Percentiles rank a stretch among this genome's conserved stretches.
Evolutionary conservation across 78 protist genomes (phyloP).

Genomic region (Dictyostelium citrinum): DNA sequence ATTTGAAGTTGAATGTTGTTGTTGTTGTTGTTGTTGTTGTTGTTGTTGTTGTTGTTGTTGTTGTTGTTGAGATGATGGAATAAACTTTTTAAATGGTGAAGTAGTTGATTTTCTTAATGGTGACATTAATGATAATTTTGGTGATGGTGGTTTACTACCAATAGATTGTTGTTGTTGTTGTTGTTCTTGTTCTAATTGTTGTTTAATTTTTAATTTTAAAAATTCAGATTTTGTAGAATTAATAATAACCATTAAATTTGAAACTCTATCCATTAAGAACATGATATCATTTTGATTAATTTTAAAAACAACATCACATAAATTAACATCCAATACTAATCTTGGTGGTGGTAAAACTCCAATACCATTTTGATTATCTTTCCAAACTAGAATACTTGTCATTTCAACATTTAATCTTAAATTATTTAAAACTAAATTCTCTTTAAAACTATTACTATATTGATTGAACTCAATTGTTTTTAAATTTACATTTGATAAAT

Average conservation of each 20-base stretch:
- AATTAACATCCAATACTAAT: not conserved
- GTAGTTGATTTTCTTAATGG: slow-evolving; percentile 39
- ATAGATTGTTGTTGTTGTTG: not conserved
- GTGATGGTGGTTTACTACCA: not conserved
- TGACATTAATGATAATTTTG: slow-evolving; percentile 1
- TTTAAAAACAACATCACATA: not conserved
- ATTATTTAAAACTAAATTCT: not conserved
- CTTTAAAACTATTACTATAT: not conserved
- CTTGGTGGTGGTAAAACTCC: not conserved
- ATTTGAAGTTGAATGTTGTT: not conserved
- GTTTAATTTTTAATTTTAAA: not conserved
- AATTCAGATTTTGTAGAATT: not conserved
- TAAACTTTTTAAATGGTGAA: slow-evolving; percentile 23
- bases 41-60: not conserved
- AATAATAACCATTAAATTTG: not conserved
- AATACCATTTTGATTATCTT: not conserved
- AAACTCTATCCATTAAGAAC: slow-evolving; percentile 4
- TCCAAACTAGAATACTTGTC: not conserved
- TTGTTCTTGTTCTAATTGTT: not conserved
- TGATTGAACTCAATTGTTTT: not conserved
- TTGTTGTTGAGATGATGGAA: not conserved
- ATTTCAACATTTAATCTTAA: not conserved
- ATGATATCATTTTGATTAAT: not conserved
- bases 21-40: not conserved
- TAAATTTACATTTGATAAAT: not conserved